Evolutionary conservation across 2,329 filamentous ascomycete species (phyloP), one percentile per base, ranked within the genome.

Genomic region (Ustilaginoidea virens): DNA sequence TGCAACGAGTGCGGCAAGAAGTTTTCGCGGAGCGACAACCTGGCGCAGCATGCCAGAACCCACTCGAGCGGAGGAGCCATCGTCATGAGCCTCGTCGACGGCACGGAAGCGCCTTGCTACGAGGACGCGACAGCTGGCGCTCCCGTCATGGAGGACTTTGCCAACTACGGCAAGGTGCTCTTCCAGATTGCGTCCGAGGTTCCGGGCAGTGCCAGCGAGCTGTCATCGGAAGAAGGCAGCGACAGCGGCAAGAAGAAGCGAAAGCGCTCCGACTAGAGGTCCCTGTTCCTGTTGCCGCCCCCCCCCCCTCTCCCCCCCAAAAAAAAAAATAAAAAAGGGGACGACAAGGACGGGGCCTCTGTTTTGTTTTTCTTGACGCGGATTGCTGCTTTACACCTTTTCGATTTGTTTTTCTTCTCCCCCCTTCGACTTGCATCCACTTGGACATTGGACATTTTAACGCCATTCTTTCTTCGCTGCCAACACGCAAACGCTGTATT

Each of bases 1-100:
- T 98, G 90, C 66, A 72, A 75, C 40, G 87, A 98, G 61, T 98
- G 90, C 48, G 87, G 90, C 45, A 98, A 98, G 78, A 94, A 92
- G 66, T 98, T 96, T 62, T 96, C 87, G 13, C 79, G 90, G 45
- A 92, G 82, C 44, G 90, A 98, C 60, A 98, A 98, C 64, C 71
- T 98, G 11, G 81, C 85, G 15, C 90, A 98, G 60, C 90, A 98
- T 52, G 78, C 90, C 39, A 75, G 90, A 38, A 98, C 90, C 4
- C 90, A 98, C 48, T 85, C 85, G 32, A 31, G 24, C 17, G 79
- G 76, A 34, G 83, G 85, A 36, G 81, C 85, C 36, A 80, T 94
- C 40, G 76, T 92, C 46, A 87, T 96, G 78, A 81, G 82, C 46
- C 69, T 94, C 28, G 66, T 92, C 28, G 81, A 87, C 39, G 69